These are phyloP conservation scores for Phyllosticta citribraziliensis DNA, from an alignment of 2,329 filamentous ascomycete genomes.

Conservation along the genomic window DNA sequence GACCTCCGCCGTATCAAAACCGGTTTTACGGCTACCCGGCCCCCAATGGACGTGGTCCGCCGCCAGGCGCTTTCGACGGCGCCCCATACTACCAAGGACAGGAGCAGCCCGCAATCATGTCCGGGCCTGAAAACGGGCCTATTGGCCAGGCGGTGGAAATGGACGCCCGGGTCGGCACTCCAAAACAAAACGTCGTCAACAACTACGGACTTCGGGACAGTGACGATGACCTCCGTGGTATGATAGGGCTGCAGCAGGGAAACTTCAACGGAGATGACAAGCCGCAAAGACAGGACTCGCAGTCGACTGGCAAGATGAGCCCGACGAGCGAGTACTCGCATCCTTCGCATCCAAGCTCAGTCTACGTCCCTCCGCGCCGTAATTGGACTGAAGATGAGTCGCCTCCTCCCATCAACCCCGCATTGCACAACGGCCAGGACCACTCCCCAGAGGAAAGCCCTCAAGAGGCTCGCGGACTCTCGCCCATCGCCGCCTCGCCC, in stretches of 20 bases:
- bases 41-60: constrained; percentile 30
- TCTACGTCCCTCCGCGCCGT: constrained; percentile 39
- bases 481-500: constrained; percentile 29
- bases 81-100: constrained; percentile 23
- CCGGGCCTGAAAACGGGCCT: constrained; percentile 12
- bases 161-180: constrained; percentile 48
- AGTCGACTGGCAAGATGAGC: constrained; percentile 54
- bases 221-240: constrained; percentile 62
- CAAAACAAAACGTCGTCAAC: constrained; percentile 9
- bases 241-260: constrained; percentile 59
- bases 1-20: constrained; percentile 29
- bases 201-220: constrained; percentile 45
- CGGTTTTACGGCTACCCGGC: constrained; percentile 30
- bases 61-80: constrained; percentile 26
- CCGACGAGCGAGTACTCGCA: constrained; percentile 33
- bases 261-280: constrained; percentile 20
- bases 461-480: constrained; percentile 23
- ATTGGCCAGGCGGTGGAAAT: constrained; percentile 68
- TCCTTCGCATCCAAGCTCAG: constrained; percentile 33
- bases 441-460: constrained; percentile 11
- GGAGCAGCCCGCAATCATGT: constrained; percentile 23
- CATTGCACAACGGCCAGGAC: background rate
- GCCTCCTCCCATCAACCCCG: constrained; percentile 9
- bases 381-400: constrained; percentile 25
- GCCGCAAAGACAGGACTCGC: constrained; percentile 16